These are phyloP conservation scores for Zymoseptoria passerinii DNA, from an alignment of 2,329 filamentous ascomycete genomes.

Conservation along the genomic window DNA sequence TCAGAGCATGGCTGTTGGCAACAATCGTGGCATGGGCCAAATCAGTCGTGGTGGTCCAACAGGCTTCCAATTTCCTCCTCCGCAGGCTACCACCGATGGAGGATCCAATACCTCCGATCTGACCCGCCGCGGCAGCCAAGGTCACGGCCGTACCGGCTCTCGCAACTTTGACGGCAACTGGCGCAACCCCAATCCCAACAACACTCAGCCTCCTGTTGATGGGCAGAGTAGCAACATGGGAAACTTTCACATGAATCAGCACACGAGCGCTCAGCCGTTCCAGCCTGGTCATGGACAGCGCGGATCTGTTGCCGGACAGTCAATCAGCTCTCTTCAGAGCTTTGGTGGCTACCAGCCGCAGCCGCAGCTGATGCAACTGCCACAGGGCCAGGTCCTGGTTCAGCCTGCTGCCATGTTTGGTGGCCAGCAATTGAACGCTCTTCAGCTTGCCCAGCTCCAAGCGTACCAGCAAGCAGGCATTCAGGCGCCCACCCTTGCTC, in stretches of 20 bases:
- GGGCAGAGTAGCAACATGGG: constrained; percentile 45
- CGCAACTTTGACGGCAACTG: constrained; percentile 98
- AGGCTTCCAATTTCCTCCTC: constrained; percentile 59
- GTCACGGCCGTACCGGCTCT: constrained; percentile 74
- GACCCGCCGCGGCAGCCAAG: constrained; percentile 65
- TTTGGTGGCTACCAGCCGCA: constrained; percentile 76
- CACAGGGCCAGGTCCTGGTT: constrained; percentile 73
- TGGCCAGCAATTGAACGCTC: constrained; percentile 75
- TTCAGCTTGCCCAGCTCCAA: constrained; percentile 85
- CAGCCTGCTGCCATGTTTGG: constrained; percentile 71
- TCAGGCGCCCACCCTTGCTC: constrained; percentile 37
- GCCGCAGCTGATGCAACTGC: constrained; percentile 78
- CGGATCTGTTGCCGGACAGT: constrained; percentile 71
- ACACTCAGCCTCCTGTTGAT: constrained; percentile 35
- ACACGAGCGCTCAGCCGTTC: constrained; percentile 63
- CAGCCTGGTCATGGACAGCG: constrained; percentile 86
- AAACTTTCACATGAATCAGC: constrained; percentile 62
- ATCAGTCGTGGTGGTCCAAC: constrained; percentile 54
- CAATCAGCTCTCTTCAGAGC: constrained; percentile 70
- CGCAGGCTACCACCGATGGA: constrained; percentile 42
- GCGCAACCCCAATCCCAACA: constrained; percentile 65
- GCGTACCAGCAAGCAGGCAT: constrained; percentile 84
- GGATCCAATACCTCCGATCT: constrained; percentile 52
- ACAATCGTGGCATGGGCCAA: constrained; percentile 56
- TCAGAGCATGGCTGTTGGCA: constrained; percentile 78